Evolutionary conservation across 2,329 filamentous ascomycete genomes (phyloP).

Genomic region (Dendrostoma leiphaemia): DNA sequence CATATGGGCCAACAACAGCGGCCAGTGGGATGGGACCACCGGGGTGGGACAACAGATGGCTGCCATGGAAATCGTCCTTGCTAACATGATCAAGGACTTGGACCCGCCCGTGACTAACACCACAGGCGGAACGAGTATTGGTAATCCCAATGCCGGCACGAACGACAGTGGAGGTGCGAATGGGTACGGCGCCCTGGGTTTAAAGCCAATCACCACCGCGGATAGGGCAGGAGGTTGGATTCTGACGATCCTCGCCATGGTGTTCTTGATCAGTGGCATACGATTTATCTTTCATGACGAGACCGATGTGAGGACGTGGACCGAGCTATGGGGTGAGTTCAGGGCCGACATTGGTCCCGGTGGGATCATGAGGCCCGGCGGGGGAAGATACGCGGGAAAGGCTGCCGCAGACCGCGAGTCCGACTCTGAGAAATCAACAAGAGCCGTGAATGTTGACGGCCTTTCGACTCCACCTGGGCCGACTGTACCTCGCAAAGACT

Average conservation of each 20-base stretch:
- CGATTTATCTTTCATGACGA: slow-evolving; percentile 16
- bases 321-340: slow-evolving; percentile 9
- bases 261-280: slow-evolving; percentile 10
- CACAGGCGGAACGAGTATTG: slow-evolving; percentile 58
- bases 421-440: background rate
- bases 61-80: slow-evolving; percentile 62
- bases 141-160: slow-evolving; percentile 39
- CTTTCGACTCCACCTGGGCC: background rate
- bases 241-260: slow-evolving; percentile 40
- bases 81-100: slow-evolving; percentile 52
- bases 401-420: background rate
- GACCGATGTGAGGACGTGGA: background rate
- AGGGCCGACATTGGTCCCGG: background rate
- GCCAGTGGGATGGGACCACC: slow-evolving; percentile 54
- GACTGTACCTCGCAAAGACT: background rate
- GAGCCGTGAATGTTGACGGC: slow-evolving; percentile 3
- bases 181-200: slow-evolving; percentile 21
- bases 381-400: background rate
- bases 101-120: slow-evolving; percentile 42
- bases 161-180: slow-evolving; percentile 41
- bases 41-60: slow-evolving; percentile 72
- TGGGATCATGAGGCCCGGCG: background rate
- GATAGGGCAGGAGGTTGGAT: slow-evolving; percentile 70
- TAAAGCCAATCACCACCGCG: slow-evolving; percentile 48
- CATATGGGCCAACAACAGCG: slow-evolving; percentile 52